These are phyloP conservation scores for Yarrowia keelungensis DNA, from an alignment of 805 yeast genomes.

Conservation along the genomic window DNA sequence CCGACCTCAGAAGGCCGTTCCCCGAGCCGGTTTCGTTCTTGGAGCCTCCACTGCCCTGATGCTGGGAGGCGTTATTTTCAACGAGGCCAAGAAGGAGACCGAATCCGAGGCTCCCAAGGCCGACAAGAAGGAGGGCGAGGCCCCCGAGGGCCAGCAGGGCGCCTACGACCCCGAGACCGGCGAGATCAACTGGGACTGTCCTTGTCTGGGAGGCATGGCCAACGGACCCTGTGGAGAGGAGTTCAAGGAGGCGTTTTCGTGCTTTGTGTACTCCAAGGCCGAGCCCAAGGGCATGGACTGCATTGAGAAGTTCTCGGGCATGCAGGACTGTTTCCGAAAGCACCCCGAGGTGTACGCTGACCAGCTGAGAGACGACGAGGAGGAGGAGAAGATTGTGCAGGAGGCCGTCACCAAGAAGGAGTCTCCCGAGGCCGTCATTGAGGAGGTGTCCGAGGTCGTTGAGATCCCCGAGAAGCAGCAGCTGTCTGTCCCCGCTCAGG, in stretches of 20 bases:
- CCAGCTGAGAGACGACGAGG: constrained; percentile 80
- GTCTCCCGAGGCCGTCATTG: constrained; percentile 7
- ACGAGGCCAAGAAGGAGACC: constrained; percentile 36
- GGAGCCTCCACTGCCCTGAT: constrained; percentile 29
- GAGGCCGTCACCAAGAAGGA: constrained; percentile 40
- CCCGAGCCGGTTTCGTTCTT: constrained; percentile 20
- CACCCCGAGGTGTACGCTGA: constrained; percentile 94
- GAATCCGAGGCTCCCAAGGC: constrained; percentile 17
- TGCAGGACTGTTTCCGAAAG: constrained; percentile 93
- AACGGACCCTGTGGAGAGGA: constrained; percentile 98
- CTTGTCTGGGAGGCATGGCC: constrained; percentile 99
- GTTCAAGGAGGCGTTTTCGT: constrained; percentile 91
- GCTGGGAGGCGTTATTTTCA: constrained; percentile 34
- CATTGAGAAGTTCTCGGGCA: constrained; percentile 82
- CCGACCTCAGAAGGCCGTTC: constrained; percentile 17
- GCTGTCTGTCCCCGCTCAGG: constrained; percentile 20
- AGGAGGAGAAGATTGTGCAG: constrained; percentile 37
- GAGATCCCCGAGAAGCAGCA: constrained; percentile 25
- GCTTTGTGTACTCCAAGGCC: constrained; percentile 90
- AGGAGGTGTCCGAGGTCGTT: constrained; percentile 29
- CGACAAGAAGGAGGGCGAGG: constrained; percentile 20
- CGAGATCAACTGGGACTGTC: constrained; percentile 99
- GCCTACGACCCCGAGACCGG: constrained; percentile 98
- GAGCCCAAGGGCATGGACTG: constrained; percentile 98
- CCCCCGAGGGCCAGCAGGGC: constrained; percentile 51